Base-by-base conservation (phyloP, 2,329 filamentous ascomycete species). In the Botrytis hyacinthi region DNA sequence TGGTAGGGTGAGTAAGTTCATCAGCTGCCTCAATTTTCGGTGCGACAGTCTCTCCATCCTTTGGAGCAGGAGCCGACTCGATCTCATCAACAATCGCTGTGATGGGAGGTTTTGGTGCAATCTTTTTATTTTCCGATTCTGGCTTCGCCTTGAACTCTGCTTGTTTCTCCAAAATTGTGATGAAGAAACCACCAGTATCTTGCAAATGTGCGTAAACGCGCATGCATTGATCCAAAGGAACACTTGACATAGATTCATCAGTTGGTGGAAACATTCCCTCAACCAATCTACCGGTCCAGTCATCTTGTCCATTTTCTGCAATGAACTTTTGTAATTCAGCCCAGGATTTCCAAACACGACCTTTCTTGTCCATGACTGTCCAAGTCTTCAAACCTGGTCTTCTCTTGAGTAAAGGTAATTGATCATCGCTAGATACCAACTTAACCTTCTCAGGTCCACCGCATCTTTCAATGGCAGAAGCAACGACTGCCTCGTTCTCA, bases 101-200 rank as follows among this genome's bases (percentile, higher is more conserved):
- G 66, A 79, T 78, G 72, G 75, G 81, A 72, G 75, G 80, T 79
- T 81, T 86, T 74, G 77, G 77, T 75, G 85, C 86, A n/a, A 81
- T 81, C 74, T 84, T 84, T 79, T 87, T 88, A 72, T 83, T 81
- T 73, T 87, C 85, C 7, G 88, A 87, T 82, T 96, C 93, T 35
- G 91, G 90, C 82, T 88, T 92, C 14, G 91, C 92, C 81, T 88
- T 92, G 81, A 97, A 94, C 77, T 98, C 96, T 40, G 89, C 88
- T 81, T 91, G 91, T 87, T 99, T 99, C 85, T 98, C 93, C 29
- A 99, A 84, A 0, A 98, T 95, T 0, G 94, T 92, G 81, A 99
- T 98, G 85, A 99, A 99, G 87, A 99, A 99, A 35, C 92, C 95
- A 73, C 96, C 96, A 4, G 96, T 99, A 79, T 99, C 94, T 83